Conservation (phyloP, 257 asterid species). For the Oldenlandia corymbosa region DNA sequence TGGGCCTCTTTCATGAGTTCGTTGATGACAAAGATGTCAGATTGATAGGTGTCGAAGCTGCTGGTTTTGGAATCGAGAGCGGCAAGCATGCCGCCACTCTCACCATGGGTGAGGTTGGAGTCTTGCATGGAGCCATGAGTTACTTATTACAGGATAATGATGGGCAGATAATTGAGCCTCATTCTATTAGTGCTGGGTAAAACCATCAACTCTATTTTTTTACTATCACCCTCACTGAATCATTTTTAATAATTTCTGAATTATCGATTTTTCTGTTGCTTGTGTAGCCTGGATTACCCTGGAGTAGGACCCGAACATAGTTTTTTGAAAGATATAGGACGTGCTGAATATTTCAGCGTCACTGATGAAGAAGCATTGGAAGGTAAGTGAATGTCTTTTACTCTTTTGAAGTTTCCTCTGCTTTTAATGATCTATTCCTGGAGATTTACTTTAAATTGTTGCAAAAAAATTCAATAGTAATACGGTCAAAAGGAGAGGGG, state of each 20-base stretch:
- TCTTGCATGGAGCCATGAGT: constrained; percentile 95
- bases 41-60: constrained; percentile 92
- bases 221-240: no score
- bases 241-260: background rate
- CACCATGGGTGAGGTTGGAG: constrained; percentile 89
- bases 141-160: constrained; percentile 91
- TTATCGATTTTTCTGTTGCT: background rate
- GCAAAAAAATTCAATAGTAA: background rate
- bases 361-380: constrained; percentile 93
- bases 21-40: constrained; percentile 79
- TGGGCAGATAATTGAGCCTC: constrained; percentile 92
- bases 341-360: constrained; percentile 76
- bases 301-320: constrained; percentile 99
- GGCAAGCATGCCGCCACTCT: constrained; percentile 96
- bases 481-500: background rate
- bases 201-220: background rate
- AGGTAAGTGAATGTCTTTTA: constrained; percentile 35
- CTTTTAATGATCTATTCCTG: background rate
- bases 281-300: constrained; percentile 68
- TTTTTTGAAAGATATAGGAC: constrained; percentile 81
- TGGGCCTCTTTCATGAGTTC: constrained; percentile 89
- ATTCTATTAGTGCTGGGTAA: constrained; percentile 96
- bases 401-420: background rate
- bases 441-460: background rate
- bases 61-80: constrained; percentile 87